Evolutionary conservation across 139 green algal species (phyloP).

Genomic region (Chlorella sorokiniana): DNA sequence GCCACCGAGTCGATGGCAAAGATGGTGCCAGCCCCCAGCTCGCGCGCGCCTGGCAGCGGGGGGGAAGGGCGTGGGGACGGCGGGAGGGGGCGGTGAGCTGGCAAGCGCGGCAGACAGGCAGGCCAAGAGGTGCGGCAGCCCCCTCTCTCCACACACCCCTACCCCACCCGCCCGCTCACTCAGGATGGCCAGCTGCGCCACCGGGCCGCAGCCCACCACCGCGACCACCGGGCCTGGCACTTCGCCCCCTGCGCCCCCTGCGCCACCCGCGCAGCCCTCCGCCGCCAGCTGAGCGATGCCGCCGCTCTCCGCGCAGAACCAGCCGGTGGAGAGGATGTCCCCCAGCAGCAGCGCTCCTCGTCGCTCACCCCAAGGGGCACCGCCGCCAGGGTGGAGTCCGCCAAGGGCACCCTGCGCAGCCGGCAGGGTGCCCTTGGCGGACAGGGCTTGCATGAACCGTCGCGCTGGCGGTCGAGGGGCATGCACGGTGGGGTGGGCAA

Average conservation of each 20-base stretch:
- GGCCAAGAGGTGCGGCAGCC: slow-evolving; percentile 25
- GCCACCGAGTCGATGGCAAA: slow-evolving; percentile 67
- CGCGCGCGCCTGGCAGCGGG: not conserved
- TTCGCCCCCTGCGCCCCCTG: not conserved
- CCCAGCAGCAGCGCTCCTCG: slow-evolving; percentile 60
- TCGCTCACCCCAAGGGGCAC: slow-evolving; percentile 54
- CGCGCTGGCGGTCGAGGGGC: too few species aligned
- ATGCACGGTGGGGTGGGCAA: too few species aligned
- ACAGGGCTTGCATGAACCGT: too few species aligned
- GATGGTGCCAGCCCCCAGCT: slow-evolving; percentile 32
- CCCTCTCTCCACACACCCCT: not conserved
- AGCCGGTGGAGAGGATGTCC: slow-evolving; percentile 45
- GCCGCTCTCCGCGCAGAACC: slow-evolving; percentile 23
- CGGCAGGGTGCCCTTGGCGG: too few species aligned
- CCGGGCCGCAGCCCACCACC: slow-evolving; percentile 74
- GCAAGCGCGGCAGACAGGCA: not conserved
- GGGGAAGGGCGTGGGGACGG: too few species aligned
- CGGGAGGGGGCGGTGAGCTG: not conserved
- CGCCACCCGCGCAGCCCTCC: not conserved
- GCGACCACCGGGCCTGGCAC: slow-evolving; percentile 46
- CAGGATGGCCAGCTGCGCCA: slow-evolving; percentile 70
- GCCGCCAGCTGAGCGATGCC: slow-evolving; percentile 14
- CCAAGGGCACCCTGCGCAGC: slow-evolving; percentile 68
- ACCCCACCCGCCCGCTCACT: slow-evolving; percentile 43
- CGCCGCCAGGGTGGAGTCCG: slow-evolving; percentile 56